These are phyloP conservation scores for Aspergillus wentii DNA, from an alignment of 495 filamentous ascomycete genomes.

Conservation along the genomic window DNA sequence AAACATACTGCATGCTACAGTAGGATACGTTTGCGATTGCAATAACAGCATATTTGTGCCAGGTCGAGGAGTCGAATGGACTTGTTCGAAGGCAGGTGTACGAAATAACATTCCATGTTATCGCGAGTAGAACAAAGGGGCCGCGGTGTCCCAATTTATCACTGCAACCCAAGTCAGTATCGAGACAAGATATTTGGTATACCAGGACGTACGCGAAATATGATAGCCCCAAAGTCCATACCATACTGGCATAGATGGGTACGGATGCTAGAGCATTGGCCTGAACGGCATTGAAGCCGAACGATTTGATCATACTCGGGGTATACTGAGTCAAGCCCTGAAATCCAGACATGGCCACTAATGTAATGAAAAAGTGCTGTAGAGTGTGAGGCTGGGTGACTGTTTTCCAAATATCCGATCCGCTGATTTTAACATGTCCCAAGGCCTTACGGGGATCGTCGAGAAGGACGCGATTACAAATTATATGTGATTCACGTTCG, in stretches of 20 bases:
- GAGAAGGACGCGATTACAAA: slow-evolving; percentile 32
- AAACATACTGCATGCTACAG: slow-evolving; percentile 46
- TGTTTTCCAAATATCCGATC: slow-evolving; percentile 36
- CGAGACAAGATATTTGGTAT: not conserved
- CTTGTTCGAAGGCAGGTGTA: slow-evolving; percentile 26
- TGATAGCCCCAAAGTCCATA: slow-evolving; percentile 39
- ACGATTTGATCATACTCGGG: slow-evolving; percentile 32
- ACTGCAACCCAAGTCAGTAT: slow-evolving; percentile 18
- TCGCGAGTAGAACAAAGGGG: slow-evolving; percentile 31
- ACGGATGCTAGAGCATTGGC: slow-evolving; percentile 51
- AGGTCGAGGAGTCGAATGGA: slow-evolving; percentile 13
- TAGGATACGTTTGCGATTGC: slow-evolving; percentile 45
- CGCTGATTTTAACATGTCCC: slow-evolving; percentile 36
- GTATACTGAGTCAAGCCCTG: slow-evolving; percentile 37
- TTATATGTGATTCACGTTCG: slow-evolving; percentile 38
- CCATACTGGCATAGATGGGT: slow-evolving; percentile 38
- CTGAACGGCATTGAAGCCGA: slow-evolving; percentile 39
- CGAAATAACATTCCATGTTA: slow-evolving; percentile 43
- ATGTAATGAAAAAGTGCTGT: slow-evolving; percentile 31
- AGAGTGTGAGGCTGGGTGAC: slow-evolving; percentile 35
- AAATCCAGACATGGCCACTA: slow-evolving; percentile 44
- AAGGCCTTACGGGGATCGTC: slow-evolving; percentile 40
- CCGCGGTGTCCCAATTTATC: slow-evolving; percentile 42
- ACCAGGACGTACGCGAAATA: slow-evolving; percentile 28
- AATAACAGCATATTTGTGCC: slow-evolving; percentile 42